Base-by-base conservation (phyloP, 2,329 filamentous ascomycete species). In the Lecanicillium sp. region DNA sequence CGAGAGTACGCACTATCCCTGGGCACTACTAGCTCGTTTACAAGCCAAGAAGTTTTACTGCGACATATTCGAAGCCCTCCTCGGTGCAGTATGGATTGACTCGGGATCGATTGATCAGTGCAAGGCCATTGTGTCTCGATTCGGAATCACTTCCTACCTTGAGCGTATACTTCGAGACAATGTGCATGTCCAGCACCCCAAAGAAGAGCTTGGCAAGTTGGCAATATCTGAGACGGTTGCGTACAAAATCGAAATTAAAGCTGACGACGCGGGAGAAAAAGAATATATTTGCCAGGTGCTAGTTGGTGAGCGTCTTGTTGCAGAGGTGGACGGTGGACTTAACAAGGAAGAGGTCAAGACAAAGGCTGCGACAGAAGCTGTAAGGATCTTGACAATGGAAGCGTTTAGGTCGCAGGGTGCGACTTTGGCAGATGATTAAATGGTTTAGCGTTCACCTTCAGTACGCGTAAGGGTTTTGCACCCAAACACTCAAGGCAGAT, bases 71-170 rank as follows among this genome's bases (percentile, higher is more conserved):
- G 90, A 96, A 62, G 75, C 77, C 22, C 56, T 94, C 0, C 59
- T 96, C 0, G 90, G 85, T 0, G 89, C 88, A 0, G 70, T 95
- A 0, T 95, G 84, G 67, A 66, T 95, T 15, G 92, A 96, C 56
- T 84, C 70, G 0, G 83, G 83, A 0, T 69, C 73, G 1, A 53
- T 86, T 12, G 63, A 63, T 0, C 56, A 55, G 0, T 94, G 86
- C 50, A 64, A 71, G 35, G 51, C 38, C 0, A 68, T 95, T 28
- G 55, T 86, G 0, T 68, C 74, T 32, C 62, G 65, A 1, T 62
- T 87, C 4, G 86, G 86, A 0, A 65, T 95, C 4, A 46, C 88
- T 29, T 54, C 60, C 1, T 76, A 77, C 46, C 57, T 94, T 42
- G 62, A 73, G 0, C 69, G 79, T 3, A 63, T 88, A 9, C 49